A percentile compares a stretch with the other conserved stretches of the same genome.
Evolutionary conservation across 106 monocot species (phyloP).

Genomic region (Gastrodia elata): DNA sequence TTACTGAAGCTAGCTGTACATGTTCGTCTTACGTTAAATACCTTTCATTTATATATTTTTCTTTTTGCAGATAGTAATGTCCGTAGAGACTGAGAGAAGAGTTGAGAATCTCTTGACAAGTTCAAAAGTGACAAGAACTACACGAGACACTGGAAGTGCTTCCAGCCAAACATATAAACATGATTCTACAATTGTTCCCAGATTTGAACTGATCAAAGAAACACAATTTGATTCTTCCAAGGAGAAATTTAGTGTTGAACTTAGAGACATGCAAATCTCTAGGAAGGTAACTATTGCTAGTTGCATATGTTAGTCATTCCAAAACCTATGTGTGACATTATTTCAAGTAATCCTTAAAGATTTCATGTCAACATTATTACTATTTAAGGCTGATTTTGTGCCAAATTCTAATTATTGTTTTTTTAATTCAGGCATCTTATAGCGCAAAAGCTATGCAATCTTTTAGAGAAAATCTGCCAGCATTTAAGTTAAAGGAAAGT

Average conservation of each 20-base stretch:
- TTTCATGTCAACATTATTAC: neutral
- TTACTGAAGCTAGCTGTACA: neutral
- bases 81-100: conserved; percentile 74
- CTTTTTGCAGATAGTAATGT: conserved; percentile 77
- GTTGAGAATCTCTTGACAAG: conserved; percentile 64
- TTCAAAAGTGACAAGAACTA: conserved; percentile 28
- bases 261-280: conserved; percentile 64
- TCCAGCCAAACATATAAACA: conserved; percentile 26
- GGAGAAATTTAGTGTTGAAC: conserved; percentile 52
- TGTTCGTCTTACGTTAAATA: neutral
- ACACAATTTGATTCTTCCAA: conserved; percentile 18
- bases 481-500: conserved; percentile 64
- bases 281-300: conserved; percentile 46
- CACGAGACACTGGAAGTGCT: conserved; percentile 22
- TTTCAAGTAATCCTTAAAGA: neutral
- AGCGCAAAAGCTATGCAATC: conserved; percentile 70
- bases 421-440: conserved; percentile 32
- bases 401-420: neutral
- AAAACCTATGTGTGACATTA: neutral
- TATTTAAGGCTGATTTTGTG: neutral
- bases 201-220: conserved; percentile 12
- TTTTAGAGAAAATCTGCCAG: conserved; percentile 91
- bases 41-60: conserved; percentile 3
- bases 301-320: neutral
- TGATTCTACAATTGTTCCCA: conserved; percentile 16